Conservation (phyloP, 257 asterid species). For the Orobanche coerulescens region DNA sequence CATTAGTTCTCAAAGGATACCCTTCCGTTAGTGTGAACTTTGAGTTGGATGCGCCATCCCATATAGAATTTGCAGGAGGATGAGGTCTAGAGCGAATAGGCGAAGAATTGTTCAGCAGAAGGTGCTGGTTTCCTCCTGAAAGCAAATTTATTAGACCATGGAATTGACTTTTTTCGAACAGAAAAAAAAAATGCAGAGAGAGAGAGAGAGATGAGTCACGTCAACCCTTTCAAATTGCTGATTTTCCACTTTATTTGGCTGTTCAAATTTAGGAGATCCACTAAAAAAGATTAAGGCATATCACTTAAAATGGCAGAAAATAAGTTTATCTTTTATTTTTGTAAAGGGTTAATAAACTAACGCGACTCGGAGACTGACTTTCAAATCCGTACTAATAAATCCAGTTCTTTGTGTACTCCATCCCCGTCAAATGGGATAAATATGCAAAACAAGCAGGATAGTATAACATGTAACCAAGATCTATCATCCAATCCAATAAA, state of each 20-base stretch:
- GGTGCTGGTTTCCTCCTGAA: constrained; percentile 48
- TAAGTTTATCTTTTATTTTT: no score
- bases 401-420: background rate
- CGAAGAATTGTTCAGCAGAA: constrained; percentile 38
- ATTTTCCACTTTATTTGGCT: background rate
- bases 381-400: no score
- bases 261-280: background rate
- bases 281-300: background rate
- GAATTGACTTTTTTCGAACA: no score
- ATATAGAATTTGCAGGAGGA: constrained; percentile 30
- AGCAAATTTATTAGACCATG: no score
- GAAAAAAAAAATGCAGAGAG: background rate
- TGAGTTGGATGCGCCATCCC: constrained; percentile 44
- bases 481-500: background rate
- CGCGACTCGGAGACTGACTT: no score
- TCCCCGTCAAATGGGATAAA: no score
- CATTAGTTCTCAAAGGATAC: constrained; percentile 31
- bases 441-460: no score
- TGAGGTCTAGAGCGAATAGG: constrained; percentile 24
- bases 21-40: constrained; percentile 59
- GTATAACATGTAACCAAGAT: background rate
- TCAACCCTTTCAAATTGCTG: background rate
- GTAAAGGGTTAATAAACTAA: background rate
- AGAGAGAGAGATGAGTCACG: background rate
- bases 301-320: background rate